phyloP scores from a whole-genome alignment of 768 basidiomycete genomes.

The Mrakia blollopis region DNA sequence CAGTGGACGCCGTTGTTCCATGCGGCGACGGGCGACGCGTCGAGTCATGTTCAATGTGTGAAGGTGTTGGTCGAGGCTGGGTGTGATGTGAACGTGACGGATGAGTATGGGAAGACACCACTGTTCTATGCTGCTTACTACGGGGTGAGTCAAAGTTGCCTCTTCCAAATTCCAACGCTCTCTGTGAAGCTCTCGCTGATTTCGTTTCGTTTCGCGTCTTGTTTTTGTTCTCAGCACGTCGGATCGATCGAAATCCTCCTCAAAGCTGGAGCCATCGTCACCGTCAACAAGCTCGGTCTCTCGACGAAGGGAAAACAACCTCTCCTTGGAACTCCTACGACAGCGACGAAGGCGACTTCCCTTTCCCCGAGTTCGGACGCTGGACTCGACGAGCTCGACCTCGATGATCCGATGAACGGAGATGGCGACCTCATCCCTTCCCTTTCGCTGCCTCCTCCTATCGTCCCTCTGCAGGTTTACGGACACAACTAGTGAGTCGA shows the following conservation, averaged over 20 bases:
- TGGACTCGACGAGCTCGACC: slow-evolving; percentile 34
- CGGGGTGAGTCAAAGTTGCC: slow-evolving; percentile 46
- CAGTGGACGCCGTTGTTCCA: slow-evolving; percentile 98
- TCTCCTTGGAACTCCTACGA: slow-evolving; percentile 5
- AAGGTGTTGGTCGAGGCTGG: slow-evolving; percentile 73
- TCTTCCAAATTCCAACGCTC: neutral
- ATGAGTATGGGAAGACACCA: slow-evolving; percentile 78
- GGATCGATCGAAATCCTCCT: slow-evolving; percentile 29
- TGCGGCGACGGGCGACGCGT: slow-evolving; percentile 72
- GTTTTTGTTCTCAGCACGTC: slow-evolving; percentile 16
- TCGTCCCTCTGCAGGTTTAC: slow-evolving; percentile 60
- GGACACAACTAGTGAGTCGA: slow-evolving; percentile 27
- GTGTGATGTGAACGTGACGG: slow-evolving; percentile 64
- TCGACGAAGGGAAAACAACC: slow-evolving; percentile 18
- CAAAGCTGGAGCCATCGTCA: slow-evolving; percentile 23
- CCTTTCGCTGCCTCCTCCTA: slow-evolving; percentile 91
- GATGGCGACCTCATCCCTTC: slow-evolving; percentile 89
- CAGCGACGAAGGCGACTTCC: neutral
- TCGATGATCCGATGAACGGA: slow-evolving; percentile 51
- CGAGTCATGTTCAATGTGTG: slow-evolving; percentile 60
- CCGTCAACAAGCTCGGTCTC: slow-evolving; percentile 28
- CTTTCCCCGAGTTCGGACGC: slow-evolving; percentile 21
- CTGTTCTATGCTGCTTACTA: slow-evolving; percentile 97
- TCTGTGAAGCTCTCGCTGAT: neutral
- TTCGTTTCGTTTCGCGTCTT: neutral